Conservation (phyloP, 345 rosid species). For the Aegle marmelos region DNA sequence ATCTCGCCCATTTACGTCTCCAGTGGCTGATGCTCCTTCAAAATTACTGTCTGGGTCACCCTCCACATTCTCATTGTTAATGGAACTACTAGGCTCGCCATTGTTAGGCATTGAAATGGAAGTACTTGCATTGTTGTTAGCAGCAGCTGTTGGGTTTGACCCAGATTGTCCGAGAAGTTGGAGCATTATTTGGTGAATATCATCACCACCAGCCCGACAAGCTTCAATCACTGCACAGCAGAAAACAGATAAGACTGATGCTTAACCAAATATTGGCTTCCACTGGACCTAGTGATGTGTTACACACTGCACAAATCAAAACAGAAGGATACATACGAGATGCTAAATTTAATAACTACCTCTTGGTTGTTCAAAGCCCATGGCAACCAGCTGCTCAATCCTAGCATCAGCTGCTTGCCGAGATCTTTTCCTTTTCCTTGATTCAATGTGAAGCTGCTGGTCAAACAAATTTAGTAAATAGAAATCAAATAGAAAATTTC, state of each 20-base stretch:
- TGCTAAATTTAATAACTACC: slow-evolving; percentile 36
- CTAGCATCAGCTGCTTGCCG: slow-evolving; percentile 25
- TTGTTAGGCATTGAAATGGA: slow-evolving; percentile 9
- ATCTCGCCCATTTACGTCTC: slow-evolving; percentile 47
- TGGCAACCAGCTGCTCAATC: slow-evolving; percentile 62
- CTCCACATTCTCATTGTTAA: slow-evolving; percentile 11
- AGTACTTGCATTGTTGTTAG: slow-evolving; percentile 8
- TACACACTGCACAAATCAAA: neutral
- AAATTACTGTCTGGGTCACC: slow-evolving; percentile 8
- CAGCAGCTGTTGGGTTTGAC: slow-evolving; percentile 17
- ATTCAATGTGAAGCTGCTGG: slow-evolving; percentile 56
- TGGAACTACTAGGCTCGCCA: slow-evolving; percentile 6
- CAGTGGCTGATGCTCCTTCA: slow-evolving; percentile 12
- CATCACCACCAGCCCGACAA: slow-evolving; percentile 42
- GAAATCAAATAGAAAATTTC: neutral
- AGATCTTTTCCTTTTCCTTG: slow-evolving; percentile 69
- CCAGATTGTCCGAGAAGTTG: slow-evolving; percentile 40
- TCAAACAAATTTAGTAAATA: slow-evolving; percentile 11
- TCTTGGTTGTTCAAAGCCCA: slow-evolving; percentile 84
- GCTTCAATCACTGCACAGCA: slow-evolving; percentile 53
- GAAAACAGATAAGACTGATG: slow-evolving; percentile 5
- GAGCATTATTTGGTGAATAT: slow-evolving; percentile 46
- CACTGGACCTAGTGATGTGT: neutral
- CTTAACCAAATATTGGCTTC: neutral
- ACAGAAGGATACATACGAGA: neutral